Evolutionary conservation across 176 grass and related monocot species (phyloP).

Genomic region (Oryza nivara): DNA sequence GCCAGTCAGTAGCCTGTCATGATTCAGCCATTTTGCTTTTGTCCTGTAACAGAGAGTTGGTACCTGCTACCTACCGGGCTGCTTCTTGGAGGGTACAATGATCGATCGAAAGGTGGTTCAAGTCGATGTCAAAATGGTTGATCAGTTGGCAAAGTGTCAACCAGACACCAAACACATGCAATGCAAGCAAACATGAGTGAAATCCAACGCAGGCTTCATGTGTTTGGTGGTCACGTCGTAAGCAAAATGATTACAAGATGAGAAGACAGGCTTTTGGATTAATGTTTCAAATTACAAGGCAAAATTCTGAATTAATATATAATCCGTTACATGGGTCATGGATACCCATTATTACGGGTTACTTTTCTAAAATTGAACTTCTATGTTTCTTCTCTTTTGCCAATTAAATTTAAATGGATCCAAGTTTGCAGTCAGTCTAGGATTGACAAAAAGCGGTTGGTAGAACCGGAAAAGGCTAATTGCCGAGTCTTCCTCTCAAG

Average conservation of each 20-base stretch:
- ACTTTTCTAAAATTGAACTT: not conserved
- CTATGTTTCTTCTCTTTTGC: not conserved
- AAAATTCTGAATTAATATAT: not conserved
- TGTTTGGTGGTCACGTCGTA: slow-evolving; percentile 39
- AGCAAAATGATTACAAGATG: slow-evolving; percentile 11
- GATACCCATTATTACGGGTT: not conserved
- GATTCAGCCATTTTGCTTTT: slow-evolving; percentile 35
- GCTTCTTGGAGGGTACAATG: slow-evolving; percentile 41
- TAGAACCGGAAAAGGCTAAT: not conserved
- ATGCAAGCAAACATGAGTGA: slow-evolving; percentile 29
- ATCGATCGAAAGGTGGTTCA: slow-evolving; percentile 38
- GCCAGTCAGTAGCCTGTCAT: slow-evolving; percentile 25
- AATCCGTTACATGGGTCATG: not conserved
- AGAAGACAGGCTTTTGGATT: slow-evolving; percentile 11
- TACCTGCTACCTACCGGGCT: slow-evolving; percentile 47
- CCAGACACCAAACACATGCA: slow-evolving; percentile 44
- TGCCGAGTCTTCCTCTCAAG: not conserved
- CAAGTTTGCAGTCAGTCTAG: not conserved
- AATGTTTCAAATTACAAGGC: not conserved
- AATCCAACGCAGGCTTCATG: slow-evolving; percentile 37
- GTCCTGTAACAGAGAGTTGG: slow-evolving; percentile 39
- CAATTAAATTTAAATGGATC: not conserved
- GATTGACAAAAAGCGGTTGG: not conserved
- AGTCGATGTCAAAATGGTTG: slow-evolving; percentile 50
- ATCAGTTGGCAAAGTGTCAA: slow-evolving; percentile 22